Conservation (phyloP, 352 stramenopile genomes). For the Phytophthora boehmeriae region DNA sequence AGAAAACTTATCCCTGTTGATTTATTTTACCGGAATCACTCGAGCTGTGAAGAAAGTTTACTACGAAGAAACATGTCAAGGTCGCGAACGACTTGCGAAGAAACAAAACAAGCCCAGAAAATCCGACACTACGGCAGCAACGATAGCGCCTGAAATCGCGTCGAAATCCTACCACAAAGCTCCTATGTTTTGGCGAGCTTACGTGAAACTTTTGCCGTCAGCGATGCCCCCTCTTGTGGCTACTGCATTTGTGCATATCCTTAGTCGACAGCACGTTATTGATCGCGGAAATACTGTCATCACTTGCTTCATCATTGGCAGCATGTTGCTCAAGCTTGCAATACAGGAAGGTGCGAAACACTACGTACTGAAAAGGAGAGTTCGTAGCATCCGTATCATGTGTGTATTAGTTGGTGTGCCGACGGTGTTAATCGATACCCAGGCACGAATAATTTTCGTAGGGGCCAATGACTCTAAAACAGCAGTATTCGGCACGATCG, state of each 20-base stretch:
- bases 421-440: constrained; percentile 49
- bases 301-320: neutral
- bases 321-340: constrained; percentile 28
- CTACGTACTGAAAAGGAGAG: constrained; percentile 17
- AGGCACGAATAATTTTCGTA: constrained; percentile 38
- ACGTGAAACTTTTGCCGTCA: neutral
- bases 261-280: constrained; percentile 8
- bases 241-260: constrained; percentile 1
- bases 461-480: constrained; percentile 18
- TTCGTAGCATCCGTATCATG: constrained; percentile 27
- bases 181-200: constrained; percentile 9
- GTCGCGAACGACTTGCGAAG: constrained; percentile 1
- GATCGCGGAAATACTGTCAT: neutral
- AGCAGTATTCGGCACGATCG: constrained; percentile 18
- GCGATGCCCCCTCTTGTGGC: neutral
- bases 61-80: constrained; percentile 18
- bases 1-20: constrained; percentile 6
- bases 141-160: neutral
- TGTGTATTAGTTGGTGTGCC: constrained; percentile 39
- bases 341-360: constrained; percentile 38
- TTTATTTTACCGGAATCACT: constrained; percentile 18
- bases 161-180: neutral
- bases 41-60: constrained; percentile 20
- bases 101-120: constrained; percentile 2
- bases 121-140: neutral